A percentile compares a stretch with the other conserved stretches of the same genome.
Evolutionary conservation across 108 stramenopile species (phyloP).

Genomic region (Pseudonitzschia multistriata): DNA sequence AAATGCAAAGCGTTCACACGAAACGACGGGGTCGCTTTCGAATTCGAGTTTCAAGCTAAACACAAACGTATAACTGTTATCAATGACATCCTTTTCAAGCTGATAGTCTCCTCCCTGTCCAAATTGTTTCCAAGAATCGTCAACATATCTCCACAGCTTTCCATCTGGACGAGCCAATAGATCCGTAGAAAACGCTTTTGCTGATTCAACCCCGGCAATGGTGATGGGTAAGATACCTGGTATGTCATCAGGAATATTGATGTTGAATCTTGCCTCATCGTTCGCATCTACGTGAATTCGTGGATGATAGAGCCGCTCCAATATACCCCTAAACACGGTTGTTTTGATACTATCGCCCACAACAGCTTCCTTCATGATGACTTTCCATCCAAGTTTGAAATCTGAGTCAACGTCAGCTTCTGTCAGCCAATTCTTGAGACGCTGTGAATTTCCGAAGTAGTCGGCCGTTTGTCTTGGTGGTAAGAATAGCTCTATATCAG

Average conservation of each 20-base stretch:
- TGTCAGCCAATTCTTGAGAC: neutral
- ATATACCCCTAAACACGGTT: neutral
- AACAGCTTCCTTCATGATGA: neutral
- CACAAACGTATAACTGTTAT: slow-evolving; percentile 12
- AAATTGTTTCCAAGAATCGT: slow-evolving; percentile 3
- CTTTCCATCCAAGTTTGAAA: slow-evolving; percentile 8
- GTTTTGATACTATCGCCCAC: slow-evolving; percentile 5
- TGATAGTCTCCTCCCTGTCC: neutral
- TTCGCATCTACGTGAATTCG: slow-evolving; percentile 6
- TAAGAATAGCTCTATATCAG: neutral
- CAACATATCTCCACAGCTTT: slow-evolving; percentile 6
- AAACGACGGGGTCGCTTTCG: neutral
- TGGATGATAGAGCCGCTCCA: slow-evolving; percentile 4
- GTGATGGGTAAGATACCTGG: slow-evolving; percentile 7
- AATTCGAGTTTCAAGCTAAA: slow-evolving; percentile 1
- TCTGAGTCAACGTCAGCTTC: slow-evolving; percentile 1
- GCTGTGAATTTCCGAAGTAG: slow-evolving; percentile 7
- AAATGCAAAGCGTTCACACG: neutral
- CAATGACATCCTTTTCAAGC: slow-evolving; percentile 10
- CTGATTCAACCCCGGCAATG: neutral
- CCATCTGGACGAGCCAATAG: neutral
- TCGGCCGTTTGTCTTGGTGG: slow-evolving; percentile 9
- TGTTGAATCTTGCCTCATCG: slow-evolving; percentile 8
- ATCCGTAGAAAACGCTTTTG: neutral
- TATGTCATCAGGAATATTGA: neutral